These are phyloP conservation scores for Fusarium napiforme DNA, from an alignment of 2,329 filamentous ascomycete genomes.

Conservation along the genomic window DNA sequence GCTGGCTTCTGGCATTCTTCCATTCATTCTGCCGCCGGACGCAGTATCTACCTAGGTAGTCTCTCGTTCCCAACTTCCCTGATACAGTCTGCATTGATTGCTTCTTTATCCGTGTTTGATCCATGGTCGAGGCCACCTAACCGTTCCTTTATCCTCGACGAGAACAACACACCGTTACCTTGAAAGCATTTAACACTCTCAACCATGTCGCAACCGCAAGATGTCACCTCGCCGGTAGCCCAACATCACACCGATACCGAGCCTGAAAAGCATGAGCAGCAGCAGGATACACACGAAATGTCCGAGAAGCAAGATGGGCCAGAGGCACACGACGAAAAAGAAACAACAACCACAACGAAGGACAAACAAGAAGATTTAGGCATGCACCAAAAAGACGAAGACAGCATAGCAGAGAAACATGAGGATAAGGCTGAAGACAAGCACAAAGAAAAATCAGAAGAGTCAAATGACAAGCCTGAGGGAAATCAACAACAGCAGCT, in stretches of 20 bases:
- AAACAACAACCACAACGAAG: background rate
- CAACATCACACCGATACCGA: constrained; percentile 19
- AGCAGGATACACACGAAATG: background rate
- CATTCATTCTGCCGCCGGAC: constrained; percentile 38
- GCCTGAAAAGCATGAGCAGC: constrained; percentile 20
- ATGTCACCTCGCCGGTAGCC: constrained; percentile 42
- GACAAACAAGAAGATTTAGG: constrained; percentile 20
- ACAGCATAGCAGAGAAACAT: background rate
- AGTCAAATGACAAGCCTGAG: background rate
- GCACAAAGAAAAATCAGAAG: background rate
- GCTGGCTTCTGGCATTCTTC: constrained; percentile 43
- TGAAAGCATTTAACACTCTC: constrained; percentile 7
- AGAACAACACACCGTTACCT: constrained; percentile 11
- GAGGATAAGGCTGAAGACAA: constrained; percentile 2
- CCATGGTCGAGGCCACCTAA: constrained; percentile 38
- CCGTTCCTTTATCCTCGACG: constrained; percentile 23
- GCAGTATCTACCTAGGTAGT: constrained; percentile 18
- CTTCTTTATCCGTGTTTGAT: constrained; percentile 23
- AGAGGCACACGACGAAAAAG: constrained; percentile 11
- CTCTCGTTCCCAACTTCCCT: constrained; percentile 29
- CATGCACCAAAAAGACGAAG: background rate
- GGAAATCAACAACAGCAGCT: constrained; percentile 28
- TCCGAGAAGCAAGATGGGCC: background rate
- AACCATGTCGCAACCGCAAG: constrained; percentile 51
- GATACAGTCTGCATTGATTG: constrained; percentile 22